Base-by-base conservation (phyloP, 2,329 filamentous ascomycete species). In the Botrytis fabae region DNA sequence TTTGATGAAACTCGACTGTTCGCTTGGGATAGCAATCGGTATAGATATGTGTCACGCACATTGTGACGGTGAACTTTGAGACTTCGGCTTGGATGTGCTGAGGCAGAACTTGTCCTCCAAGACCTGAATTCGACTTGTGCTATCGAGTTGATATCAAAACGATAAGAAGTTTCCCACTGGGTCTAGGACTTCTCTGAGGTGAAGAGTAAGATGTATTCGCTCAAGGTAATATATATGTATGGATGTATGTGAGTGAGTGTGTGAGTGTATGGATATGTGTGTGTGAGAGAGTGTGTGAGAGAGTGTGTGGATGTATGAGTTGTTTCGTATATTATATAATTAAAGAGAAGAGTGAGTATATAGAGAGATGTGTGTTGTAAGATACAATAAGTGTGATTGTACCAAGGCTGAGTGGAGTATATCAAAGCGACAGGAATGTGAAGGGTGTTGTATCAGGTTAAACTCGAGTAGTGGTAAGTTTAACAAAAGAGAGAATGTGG, bases 31-130 rank as follows among this genome's bases (percentile, higher is more conserved):
- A 83, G 77, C 84, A 78, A 78, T 85, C 84, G 48, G 84, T 81
- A 81, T 83, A 86, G 69, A 85, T 75, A 77, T 86, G 82, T 74
- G 83, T 85, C 75, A 83, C 83, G 81, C 86, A 88, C 86, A 88
- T 88, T 66, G 81, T 84, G 82, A 78, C 77, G 76, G 32, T 18
- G 32, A 38, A 44, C 40, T 60, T 48, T 69, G 51, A 44, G 28
- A 40, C 40, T 72, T 68, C 12, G 62, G 38, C 7, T 48, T 20
- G 70, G 63, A 60, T 72, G 40, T 61, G 40, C 42, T 69, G 51
- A 38, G 57, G 42, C 57, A 72, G 51, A 35, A 51, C 28, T 60
- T 48, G 51, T 48, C 28, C 51, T 69, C 64, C 51, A 61, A 60
- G 42, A 69, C 42, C 70, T n/a, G 54, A 60, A 16, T 20, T 72